Evolutionary conservation across 2,329 filamentous ascomycete genomes (phyloP).

Genomic region (Macrophomina phaseolina): DNA sequence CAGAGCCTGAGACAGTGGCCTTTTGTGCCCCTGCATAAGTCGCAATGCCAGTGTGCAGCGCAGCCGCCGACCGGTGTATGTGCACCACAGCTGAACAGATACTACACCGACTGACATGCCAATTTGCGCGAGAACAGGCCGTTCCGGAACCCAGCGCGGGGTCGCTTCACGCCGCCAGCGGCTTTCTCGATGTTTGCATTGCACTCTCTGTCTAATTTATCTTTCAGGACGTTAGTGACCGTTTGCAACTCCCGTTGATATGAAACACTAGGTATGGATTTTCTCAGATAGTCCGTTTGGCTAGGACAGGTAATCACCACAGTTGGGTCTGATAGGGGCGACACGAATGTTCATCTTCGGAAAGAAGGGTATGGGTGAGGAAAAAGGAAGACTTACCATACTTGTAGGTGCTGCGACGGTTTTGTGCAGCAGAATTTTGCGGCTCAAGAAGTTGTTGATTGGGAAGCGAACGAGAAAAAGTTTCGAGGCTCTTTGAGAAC

Average conservation of each 20-base stretch:
- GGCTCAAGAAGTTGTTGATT: not conserved
- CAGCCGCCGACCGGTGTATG: not conserved
- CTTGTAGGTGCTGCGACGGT: not conserved
- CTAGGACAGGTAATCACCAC: conserved; percentile 34
- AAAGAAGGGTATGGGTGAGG: conserved; percentile 29
- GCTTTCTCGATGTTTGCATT: not conserved
- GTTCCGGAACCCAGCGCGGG: not conserved
- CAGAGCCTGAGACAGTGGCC: conserved; percentile 8
- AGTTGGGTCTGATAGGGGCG: conserved; percentile 36
- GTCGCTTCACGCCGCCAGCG: not conserved
- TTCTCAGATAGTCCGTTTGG: conserved; percentile 34
- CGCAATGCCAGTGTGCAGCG: conserved; percentile 2
- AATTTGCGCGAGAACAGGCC: not conserved
- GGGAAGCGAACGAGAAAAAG: conserved; percentile 16
- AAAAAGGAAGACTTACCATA: conserved; percentile 11
- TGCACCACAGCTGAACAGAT: conserved; percentile 9
- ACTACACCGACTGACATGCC: not conserved
- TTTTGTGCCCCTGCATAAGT: conserved; percentile 16
- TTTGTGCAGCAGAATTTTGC: not conserved
- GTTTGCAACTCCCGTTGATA: not conserved
- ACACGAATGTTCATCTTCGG: conserved; percentile 39
- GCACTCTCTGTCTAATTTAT: not conserved
- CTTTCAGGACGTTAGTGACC: not conserved
- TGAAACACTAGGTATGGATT: not conserved
- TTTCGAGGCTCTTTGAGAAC: conserved; percentile 8